These are phyloP conservation scores for Lichtheimia ramosa DNA, from an alignment of 371 early-diverging fungal species.

Conservation along the genomic window DNA sequence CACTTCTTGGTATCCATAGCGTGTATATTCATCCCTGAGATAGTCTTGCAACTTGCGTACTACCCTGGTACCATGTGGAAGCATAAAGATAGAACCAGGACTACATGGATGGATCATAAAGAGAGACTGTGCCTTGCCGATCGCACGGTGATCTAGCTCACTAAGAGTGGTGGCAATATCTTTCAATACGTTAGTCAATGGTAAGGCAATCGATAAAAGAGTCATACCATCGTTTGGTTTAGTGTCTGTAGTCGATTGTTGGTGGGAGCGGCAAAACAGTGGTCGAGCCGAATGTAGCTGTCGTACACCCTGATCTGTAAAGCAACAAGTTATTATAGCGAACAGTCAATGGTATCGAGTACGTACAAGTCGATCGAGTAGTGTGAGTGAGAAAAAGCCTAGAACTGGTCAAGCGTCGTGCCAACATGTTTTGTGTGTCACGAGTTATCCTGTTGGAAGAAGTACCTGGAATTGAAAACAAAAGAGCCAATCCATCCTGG, in stretches of 20 bases:
- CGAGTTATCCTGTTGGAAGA: slow-evolving; percentile 1
- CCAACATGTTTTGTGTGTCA: slow-evolving; percentile 1
- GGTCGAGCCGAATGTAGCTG: background rate
- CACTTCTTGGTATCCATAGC: slow-evolving; percentile 93
- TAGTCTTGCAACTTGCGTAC: slow-evolving; percentile 77
- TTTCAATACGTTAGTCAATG: background rate
- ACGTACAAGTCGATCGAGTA: too few relatives aligned
- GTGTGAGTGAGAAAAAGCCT: background rate
- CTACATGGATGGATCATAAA: slow-evolving; percentile 83
- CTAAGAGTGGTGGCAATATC: slow-evolving; percentile 7
- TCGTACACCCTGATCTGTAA: background rate
- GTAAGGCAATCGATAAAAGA: too few relatives aligned
- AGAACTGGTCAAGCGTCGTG: background rate
- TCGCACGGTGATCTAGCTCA: slow-evolving; percentile 91
- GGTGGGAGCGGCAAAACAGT: background rate
- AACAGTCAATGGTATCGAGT: too few relatives aligned
- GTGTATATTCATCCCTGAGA: slow-evolving; percentile 75
- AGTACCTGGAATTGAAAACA: background rate
- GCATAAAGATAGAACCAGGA: slow-evolving; percentile 93
- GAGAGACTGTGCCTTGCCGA: slow-evolving; percentile 75
- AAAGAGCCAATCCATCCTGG: too few relatives aligned
- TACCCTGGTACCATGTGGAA: slow-evolving; percentile 93
- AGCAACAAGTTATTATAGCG: too few relatives aligned
- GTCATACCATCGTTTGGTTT: too few relatives aligned
- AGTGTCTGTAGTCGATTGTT: too few relatives aligned